Evolutionary conservation across 2,329 filamentous ascomycete genomes (phyloP).

Genomic region (Neofusicoccum kwambonambiense): DNA sequence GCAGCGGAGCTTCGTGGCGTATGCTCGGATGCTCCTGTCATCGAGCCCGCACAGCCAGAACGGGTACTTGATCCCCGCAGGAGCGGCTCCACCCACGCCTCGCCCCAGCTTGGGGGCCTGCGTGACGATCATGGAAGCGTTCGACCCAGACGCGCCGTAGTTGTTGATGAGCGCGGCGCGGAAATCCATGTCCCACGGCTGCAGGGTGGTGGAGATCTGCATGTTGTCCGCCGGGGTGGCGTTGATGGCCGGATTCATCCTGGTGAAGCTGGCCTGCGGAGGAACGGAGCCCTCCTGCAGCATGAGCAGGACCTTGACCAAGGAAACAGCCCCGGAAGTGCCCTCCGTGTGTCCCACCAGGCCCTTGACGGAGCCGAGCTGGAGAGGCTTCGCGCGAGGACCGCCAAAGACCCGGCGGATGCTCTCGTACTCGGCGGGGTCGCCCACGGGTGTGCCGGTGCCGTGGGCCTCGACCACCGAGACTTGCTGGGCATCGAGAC

Average conservation of each 20-base stretch:
- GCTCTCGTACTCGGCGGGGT: constrained; percentile 18
- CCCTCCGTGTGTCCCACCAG: constrained; percentile 16
- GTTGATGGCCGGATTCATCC: constrained; percentile 24
- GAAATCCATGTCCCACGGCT: constrained; percentile 16
- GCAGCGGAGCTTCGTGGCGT: neutral
- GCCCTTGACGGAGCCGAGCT: neutral
- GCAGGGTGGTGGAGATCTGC: constrained; percentile 8
- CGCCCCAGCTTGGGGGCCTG: neutral
- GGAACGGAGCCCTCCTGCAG: constrained; percentile 1
- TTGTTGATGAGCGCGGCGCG: neutral
- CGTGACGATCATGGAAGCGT: neutral
- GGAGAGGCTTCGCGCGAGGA: neutral
- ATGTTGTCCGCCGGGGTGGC: constrained; percentile 21
- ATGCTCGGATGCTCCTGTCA: constrained; percentile 6
- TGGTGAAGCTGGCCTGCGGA: constrained; percentile 22
- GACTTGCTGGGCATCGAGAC: constrained; percentile 14
- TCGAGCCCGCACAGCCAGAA: constrained; percentile 18
- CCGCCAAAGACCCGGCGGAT: constrained; percentile 20
- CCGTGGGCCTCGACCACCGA: constrained; percentile 23
- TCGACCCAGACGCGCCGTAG: neutral
- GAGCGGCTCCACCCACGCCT: neutral
- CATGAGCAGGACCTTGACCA: constrained; percentile 26
- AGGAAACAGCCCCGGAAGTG: constrained; percentile 21
- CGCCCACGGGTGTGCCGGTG: constrained; percentile 24
- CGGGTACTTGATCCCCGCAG: neutral